A percentile compares a stretch with the other conserved stretches of the same genome.
These are phyloP conservation scores for Aspergillus coremiiformis DNA, from an alignment of 495 filamentous ascomycete species.

Conservation along the genomic window DNA sequence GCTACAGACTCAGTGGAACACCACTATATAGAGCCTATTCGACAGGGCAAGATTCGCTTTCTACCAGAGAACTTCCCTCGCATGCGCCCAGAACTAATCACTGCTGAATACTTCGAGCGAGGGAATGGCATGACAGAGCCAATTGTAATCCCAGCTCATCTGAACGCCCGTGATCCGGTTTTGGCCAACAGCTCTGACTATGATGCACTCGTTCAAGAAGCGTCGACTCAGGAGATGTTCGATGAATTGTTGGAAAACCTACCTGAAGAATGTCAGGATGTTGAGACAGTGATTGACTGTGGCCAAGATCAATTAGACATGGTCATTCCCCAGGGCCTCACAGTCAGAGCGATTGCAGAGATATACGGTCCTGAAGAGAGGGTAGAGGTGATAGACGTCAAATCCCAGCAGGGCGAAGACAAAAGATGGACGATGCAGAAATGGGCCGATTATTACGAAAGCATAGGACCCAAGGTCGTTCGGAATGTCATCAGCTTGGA, in stretches of 20 bases:
- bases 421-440: conserved; percentile 64
- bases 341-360: conserved; percentile 58
- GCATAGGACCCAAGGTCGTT: conserved; percentile 52
- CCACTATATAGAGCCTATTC: conserved; percentile 66
- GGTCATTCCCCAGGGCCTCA: conserved; percentile 64
- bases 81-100: conserved; percentile 61
- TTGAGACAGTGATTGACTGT: conserved; percentile 46
- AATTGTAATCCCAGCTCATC: conserved; percentile 59
- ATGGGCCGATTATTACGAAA: conserved; percentile 73
- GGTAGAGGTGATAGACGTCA: conserved; percentile 70
- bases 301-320: conserved; percentile 65
- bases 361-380: conserved; percentile 59
- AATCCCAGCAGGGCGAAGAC: conserved; percentile 62
- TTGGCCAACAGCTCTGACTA: conserved; percentile 18
- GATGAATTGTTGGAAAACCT: conserved; percentile 39
- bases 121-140: conserved; percentile 63
- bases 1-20: conserved; percentile 63
- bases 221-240: conserved; percentile 40
- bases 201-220: conserved; percentile 30
- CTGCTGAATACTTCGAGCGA: conserved; percentile 59
- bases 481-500: conserved; percentile 74
- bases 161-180: conserved; percentile 50
- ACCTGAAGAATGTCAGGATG: conserved; percentile 28
- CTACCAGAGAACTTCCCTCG: conserved; percentile 58
- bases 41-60: conserved; percentile 58